Conservation (phyloP, 192 early-diverging fungal genomes). For the Backusella sp. region DNA sequence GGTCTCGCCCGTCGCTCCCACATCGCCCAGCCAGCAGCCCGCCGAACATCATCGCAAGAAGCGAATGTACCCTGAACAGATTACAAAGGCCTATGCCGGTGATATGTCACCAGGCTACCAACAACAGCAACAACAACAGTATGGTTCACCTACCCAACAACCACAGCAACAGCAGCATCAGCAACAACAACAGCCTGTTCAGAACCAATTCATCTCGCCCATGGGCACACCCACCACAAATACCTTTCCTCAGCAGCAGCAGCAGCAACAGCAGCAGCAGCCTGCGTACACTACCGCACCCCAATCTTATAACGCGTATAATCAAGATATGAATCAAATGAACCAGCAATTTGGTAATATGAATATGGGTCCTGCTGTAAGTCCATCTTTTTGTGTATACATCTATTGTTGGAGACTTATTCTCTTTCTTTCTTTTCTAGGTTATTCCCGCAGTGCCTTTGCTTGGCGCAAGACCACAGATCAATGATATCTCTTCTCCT, state of each 20-base stretch:
- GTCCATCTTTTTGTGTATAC: not conserved
- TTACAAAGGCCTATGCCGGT: constrained; percentile 41
- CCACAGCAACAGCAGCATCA: constrained; percentile 28
- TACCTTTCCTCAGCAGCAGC: constrained; percentile 18
- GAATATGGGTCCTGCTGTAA: constrained; percentile 21
- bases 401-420: not conserved
- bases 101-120: constrained; percentile 1
- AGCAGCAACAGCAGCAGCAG: constrained; percentile 11
- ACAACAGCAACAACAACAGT: constrained; percentile 12
- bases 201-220: constrained; percentile 14
- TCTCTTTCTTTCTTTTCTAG: constrained; percentile 7
- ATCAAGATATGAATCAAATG: constrained; percentile 23
- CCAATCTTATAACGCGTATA: constrained; percentile 9
- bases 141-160: constrained; percentile 20
- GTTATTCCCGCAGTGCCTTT: constrained; percentile 41
- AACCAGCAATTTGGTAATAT: constrained; percentile 40
- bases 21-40: constrained; percentile 11
- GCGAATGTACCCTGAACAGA: constrained; percentile 53
- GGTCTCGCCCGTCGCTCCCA: constrained; percentile 16
- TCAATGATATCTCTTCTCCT: constrained; percentile 42
- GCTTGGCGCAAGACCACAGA: constrained; percentile 49
- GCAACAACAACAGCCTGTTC: constrained; percentile 7
- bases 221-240: not conserved
- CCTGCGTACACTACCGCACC: constrained; percentile 8
- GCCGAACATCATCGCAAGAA: constrained; percentile 42